Evolutionary conservation across 108 stramenopile genomes (phyloP), one percentile per base, ranked within the genome.

Genomic region (Skeletonema costatum): DNA sequence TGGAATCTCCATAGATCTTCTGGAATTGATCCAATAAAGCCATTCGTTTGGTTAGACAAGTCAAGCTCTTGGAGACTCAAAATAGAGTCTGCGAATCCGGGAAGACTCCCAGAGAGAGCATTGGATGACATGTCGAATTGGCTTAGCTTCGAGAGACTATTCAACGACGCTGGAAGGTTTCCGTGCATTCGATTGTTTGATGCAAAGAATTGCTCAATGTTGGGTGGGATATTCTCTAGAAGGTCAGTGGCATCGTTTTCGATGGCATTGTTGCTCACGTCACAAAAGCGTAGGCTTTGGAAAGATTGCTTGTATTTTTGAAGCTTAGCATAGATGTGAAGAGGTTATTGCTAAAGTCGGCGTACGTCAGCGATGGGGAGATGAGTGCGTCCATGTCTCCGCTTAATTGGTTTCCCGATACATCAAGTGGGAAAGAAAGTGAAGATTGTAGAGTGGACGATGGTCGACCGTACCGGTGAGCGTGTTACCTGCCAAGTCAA

Each of bases 301-400:
- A 32, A 44, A 21, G 77, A 35, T 14, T 79, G 78, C 36, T 68
- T 66, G 12, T 60, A 1, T 73, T 71, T 51, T 89, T 89, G 83
- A 88, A 91, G 13, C 85, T 13, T 6, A 85, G 79, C 5, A 84
- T 67, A 10, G 84, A 61, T 2, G 78, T 74, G 2, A 76, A 46
- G 16, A 77, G 87, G 35, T 74, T 71, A 33, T 86, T 82, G 32
- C 91, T 86, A 32, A 90, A 85, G 19, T 82, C 50, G 19, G 86
- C 59, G 12, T 88, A 80, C 16, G 65, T 68, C 6, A 90, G 11
- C 32, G 81, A 68, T 3, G 93, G 32, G 62, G 88, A 66, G 86
- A 92, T 32, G 81, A 90, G 64, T 77, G 90, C 12, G 85, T 68
- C 90, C 80, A 85, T 56, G 5, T 51, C 12, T 50, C 77, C 77